phyloP scores from a whole-genome alignment of 257 asterid species.

The Linderniella brevidens region DNA sequence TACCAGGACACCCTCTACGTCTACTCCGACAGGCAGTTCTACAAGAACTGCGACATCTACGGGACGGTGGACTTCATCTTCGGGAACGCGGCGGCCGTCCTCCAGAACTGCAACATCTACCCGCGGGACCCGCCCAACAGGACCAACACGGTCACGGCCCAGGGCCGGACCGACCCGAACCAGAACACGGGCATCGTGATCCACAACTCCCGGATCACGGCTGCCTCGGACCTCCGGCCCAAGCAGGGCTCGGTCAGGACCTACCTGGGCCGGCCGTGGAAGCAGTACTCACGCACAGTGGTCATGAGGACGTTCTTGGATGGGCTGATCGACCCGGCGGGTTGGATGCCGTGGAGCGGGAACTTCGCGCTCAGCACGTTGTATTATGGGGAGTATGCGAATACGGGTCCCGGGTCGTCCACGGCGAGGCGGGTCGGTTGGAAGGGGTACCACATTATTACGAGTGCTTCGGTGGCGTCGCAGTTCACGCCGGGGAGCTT shows the following conservation, averaged over 20 bases:
- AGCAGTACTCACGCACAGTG: slow-evolving; percentile 52
- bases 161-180: slow-evolving; percentile 63
- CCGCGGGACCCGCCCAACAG: slow-evolving; percentile 52
- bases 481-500: slow-evolving; percentile 47
- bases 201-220: slow-evolving; percentile 37
- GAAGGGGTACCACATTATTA: slow-evolving; percentile 67
- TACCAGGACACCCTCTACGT: slow-evolving; percentile 82
- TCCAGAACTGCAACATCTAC: slow-evolving; percentile 63
- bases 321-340: slow-evolving; percentile 44
- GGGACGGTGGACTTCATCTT: slow-evolving; percentile 85
- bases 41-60: slow-evolving; percentile 51
- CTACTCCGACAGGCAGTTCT: slow-evolving; percentile 56
- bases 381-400: slow-evolving; percentile 68
- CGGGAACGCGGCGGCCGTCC: slow-evolving; percentile 73
- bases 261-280: slow-evolving; percentile 85
- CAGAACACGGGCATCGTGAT: slow-evolving; percentile 78
- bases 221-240: slow-evolving; percentile 41
- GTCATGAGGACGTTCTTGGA: slow-evolving; percentile 49
- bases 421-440: slow-evolving; percentile 55
- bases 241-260: slow-evolving; percentile 48
- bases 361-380: slow-evolving; percentile 52
- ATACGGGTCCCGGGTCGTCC: slow-evolving; percentile 72
- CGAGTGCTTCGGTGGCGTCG: slow-evolving; percentile 48
- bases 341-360: slow-evolving; percentile 91
- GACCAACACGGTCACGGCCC: slow-evolving; percentile 69